Evolutionary conservation across 805 yeast genomes (phyloP).

Genomic region (Kazachstania bromeliacearum): DNA sequence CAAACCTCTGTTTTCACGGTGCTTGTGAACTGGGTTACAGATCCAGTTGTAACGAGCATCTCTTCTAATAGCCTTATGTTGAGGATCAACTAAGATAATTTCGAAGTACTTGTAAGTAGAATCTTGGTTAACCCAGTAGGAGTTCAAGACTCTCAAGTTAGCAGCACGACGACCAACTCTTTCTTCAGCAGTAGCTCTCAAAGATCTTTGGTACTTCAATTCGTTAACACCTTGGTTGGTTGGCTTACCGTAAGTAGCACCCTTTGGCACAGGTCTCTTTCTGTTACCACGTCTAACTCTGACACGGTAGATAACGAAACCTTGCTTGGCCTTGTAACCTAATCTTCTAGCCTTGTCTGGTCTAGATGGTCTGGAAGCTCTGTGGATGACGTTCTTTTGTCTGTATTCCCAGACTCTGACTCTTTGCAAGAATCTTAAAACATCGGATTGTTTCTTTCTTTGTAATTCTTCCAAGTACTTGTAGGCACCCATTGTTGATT

Average conservation of each 20-base stretch:
- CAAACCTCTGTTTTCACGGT: conserved; percentile 99
- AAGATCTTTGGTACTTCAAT: conserved; percentile 97
- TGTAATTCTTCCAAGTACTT: conserved; percentile 98
- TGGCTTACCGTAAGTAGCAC: conserved; percentile 99
- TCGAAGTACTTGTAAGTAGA: conserved; percentile 99
- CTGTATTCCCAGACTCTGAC: conserved; percentile 99
- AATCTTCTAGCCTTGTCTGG: conserved; percentile 99
- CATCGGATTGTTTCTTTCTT: conserved; percentile 99
- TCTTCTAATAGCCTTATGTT: conserved; percentile 97
- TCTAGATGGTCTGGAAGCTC: conserved; percentile 97
- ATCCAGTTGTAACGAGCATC: conserved; percentile 99
- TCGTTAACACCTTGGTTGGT: conserved; percentile 99
- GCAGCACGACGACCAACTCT: conserved; percentile 98
- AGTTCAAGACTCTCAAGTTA: conserved; percentile 98
- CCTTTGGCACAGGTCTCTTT: conserved; percentile 99
- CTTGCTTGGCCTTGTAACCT: conserved; percentile 99
- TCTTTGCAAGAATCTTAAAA: conserved; percentile 95
- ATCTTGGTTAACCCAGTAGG: conserved; percentile 99
- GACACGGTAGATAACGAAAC: conserved; percentile 95
- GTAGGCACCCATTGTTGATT: conserved; percentile 91
- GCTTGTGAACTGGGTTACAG: conserved; percentile 99
- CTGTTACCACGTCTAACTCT: conserved; percentile 99
- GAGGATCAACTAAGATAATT: conserved; percentile 95
- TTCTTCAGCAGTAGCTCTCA: conserved; percentile 98
- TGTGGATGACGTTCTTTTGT: conserved; percentile 97